Conservation (phyloP, 495 filamentous ascomycete genomes). For the Penicillium mononematosum region DNA sequence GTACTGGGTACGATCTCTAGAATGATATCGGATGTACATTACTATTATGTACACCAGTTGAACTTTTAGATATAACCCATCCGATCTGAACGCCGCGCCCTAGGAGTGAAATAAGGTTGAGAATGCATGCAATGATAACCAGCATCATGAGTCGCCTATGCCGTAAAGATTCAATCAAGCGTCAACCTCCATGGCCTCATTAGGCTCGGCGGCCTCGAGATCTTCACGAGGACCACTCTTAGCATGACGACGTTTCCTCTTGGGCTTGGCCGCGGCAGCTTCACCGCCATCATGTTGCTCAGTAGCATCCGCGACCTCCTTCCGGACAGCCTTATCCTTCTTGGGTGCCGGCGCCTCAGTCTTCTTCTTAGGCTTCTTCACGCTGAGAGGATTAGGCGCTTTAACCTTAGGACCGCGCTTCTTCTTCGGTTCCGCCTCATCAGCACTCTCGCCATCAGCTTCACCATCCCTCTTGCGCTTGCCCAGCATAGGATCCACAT, state of each 20-base stretch:
- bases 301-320: conserved; percentile 11
- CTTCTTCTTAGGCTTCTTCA: conserved; percentile 77
- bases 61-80: conserved; percentile 27
- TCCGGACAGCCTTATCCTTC: conserved; percentile 18
- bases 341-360: conserved; percentile 15
- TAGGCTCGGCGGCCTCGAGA: conserved; percentile 19
- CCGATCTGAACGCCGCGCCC: conserved; percentile 40
- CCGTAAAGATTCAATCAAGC: conserved; percentile 15
- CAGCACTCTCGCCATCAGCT: conserved; percentile 17
- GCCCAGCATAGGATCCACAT: conserved; percentile 37
- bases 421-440: conserved; percentile 48
- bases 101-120: conserved; percentile 20
- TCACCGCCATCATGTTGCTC: conserved; percentile 27
- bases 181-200: conserved; percentile 29
- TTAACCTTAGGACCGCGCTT: conserved; percentile 71
- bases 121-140: conserved; percentile 22
- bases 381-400: conserved; percentile 82
- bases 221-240: conserved; percentile 30
- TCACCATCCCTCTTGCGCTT: conserved; percentile 47
- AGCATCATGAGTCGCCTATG: conserved; percentile 16
- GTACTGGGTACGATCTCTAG: background rate
- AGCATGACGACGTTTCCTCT: conserved; percentile 51
- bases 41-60: conserved; percentile 19
- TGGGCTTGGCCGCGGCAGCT: conserved; percentile 27
- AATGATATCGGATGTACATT: conserved; percentile 24